These are phyloP conservation scores for Exophiala oligosperma DNA, from an alignment of 2,329 filamentous ascomycete species.

Conservation along the genomic window DNA sequence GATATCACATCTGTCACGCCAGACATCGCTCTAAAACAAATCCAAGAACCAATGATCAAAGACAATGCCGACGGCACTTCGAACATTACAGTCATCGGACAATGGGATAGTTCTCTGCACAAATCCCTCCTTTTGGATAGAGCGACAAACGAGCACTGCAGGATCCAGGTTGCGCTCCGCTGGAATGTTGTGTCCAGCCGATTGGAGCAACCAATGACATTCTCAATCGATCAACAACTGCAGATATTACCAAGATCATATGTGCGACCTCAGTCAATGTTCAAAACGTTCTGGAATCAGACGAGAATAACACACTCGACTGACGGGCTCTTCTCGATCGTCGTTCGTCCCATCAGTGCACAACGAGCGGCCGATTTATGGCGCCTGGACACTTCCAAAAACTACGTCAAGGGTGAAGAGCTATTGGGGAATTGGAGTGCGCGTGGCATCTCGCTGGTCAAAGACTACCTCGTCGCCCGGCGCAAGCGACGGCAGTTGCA, in stretches of 20 bases:
- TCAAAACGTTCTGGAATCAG: conserved; percentile 82
- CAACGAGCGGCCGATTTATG: conserved; percentile 91
- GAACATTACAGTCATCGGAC: conserved; percentile 80
- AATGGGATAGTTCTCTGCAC: conserved; percentile 96
- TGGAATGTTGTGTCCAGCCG: conserved; percentile 86
- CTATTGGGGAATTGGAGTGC: conserved; percentile 81
- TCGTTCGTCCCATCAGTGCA: conserved; percentile 82
- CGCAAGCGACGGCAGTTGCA: conserved; percentile 72
- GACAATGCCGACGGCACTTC: conserved; percentile 88
- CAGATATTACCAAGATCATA: conserved; percentile 84
- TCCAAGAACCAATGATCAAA: conserved; percentile 75
- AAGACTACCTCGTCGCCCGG: conserved; percentile 75
- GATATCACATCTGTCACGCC: conserved; percentile 71
- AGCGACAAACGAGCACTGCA: conserved; percentile 87
- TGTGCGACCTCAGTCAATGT: conserved; percentile 81
- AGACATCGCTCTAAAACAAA: conserved; percentile 74
- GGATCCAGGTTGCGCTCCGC: conserved; percentile 79
- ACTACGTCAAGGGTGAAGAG: conserved; percentile 97
- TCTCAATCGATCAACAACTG: conserved; percentile 75
- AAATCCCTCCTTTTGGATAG: conserved; percentile 90
- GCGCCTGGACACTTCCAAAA: conserved; percentile 92
- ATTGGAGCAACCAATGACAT: conserved; percentile 83
- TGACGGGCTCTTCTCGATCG: conserved; percentile 81
- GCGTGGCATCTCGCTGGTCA: conserved; percentile 84
- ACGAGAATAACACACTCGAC: conserved; percentile 84